Conservation (phyloP, 352 stramenopile genomes). For the Phytopythium chamaehyphon region DNA sequence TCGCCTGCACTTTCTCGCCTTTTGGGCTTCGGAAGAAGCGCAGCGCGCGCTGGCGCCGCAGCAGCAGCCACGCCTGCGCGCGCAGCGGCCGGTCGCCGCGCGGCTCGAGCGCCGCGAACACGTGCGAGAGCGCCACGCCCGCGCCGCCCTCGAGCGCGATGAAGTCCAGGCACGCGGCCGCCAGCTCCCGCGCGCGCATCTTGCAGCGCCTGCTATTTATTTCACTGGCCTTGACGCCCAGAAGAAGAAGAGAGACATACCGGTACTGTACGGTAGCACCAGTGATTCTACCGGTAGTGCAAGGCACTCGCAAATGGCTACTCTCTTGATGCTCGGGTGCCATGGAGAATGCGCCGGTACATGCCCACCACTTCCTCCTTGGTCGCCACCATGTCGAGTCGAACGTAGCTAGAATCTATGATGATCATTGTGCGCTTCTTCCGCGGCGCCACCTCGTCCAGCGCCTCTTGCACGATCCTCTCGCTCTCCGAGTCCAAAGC, state of each 20-base stretch:
- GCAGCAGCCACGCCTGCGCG: slow-evolving; percentile 45
- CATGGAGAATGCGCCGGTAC: no score
- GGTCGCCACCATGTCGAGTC: no score
- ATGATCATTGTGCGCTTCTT: no score
- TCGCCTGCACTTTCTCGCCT: slow-evolving; percentile 1
- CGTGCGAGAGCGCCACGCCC: slow-evolving; percentile 29
- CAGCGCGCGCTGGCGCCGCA: slow-evolving; percentile 51
- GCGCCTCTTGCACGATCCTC: no score
- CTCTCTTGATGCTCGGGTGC: no score
- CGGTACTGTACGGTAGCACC: background rate
- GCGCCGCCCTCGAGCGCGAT: slow-evolving; percentile 50
- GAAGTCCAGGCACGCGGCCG: slow-evolving; percentile 56
- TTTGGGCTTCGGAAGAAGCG: slow-evolving; percentile 51
- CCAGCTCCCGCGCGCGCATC: slow-evolving; percentile 36
- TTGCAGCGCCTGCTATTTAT: background rate
- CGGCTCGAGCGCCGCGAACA: slow-evolving; percentile 46
- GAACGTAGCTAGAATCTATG: no score
- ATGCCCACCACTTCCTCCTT: no score
- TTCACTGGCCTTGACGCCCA: slow-evolving; percentile 5
- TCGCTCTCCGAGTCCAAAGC: no score
- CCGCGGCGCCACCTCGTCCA: no score
- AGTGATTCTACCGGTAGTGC: background rate
- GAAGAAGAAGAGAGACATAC: background rate
- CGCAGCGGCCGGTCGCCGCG: slow-evolving; percentile 35
- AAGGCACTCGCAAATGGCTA: background rate